phyloP scores from a whole-genome alignment of 1,284 basidiomycete genomes.

The Jaminaea rosea region DNA sequence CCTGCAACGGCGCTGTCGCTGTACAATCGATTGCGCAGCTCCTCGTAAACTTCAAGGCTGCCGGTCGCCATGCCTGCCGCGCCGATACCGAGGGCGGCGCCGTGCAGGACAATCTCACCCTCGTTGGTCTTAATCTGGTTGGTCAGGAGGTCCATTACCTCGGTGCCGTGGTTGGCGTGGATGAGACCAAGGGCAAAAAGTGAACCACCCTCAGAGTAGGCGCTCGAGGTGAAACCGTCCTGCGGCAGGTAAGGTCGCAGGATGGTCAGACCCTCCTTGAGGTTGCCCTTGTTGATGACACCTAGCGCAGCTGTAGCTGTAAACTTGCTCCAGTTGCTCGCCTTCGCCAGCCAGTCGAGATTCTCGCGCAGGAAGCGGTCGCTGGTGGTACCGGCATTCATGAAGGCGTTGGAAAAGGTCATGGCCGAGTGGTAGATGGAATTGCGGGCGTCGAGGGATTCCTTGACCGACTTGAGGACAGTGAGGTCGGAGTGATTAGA shows the following conservation, averaged over 20 bases:
- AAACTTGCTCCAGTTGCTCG: constrained; percentile 47
- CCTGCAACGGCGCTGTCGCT: constrained; percentile 45
- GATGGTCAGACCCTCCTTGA: constrained; percentile 41
- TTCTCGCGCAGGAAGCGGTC: constrained; percentile 46
- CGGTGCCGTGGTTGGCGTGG: constrained; percentile 45
- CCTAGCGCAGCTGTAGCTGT: constrained; percentile 46
- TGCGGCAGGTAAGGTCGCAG: constrained; percentile 44
- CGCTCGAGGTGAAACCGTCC: constrained; percentile 37
- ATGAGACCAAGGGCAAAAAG: constrained; percentile 46
- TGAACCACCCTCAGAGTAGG: constrained; percentile 45
- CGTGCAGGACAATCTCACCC: constrained; percentile 46
- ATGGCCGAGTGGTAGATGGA: constrained; percentile 46
- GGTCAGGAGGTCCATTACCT: constrained; percentile 42
- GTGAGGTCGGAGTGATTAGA: constrained; percentile 43
- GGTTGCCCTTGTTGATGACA: constrained; percentile 46
- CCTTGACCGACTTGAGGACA: constrained; percentile 44
- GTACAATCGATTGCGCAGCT: constrained; percentile 43
- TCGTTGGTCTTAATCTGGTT: constrained; percentile 43
- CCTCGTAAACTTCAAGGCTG: constrained; percentile 45
- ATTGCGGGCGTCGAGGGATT: constrained; percentile 43
- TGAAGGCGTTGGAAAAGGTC: constrained; percentile 46
- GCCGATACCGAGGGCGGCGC: constrained; percentile 45
- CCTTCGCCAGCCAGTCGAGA: constrained; percentile 47
- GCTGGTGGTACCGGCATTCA: constrained; percentile 46
- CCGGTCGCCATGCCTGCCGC: constrained; percentile 47